Evolutionary conservation across 306 rosid species (phyloP), one percentile per base, ranked within the genome.

Genomic region (Cyclanthera cordifolia): DNA sequence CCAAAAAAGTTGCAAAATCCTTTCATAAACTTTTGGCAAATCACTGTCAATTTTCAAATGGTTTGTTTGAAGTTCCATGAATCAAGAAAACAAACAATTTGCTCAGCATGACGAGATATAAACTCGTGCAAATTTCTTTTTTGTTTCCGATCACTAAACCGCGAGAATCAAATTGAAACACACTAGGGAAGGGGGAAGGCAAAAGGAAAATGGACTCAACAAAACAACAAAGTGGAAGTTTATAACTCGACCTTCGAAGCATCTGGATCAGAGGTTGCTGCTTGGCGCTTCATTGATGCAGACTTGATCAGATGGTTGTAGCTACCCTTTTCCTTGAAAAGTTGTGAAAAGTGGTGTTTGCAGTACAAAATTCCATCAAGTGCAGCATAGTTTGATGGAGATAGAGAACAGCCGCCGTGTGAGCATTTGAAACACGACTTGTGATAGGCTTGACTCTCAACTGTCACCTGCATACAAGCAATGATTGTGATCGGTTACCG

Each of bases 301-400:
- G 82, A 46, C 43, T 69, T 72, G 24, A 66, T 74, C 25, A 55
- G 10, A 41, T 43, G 24, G 60, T 55, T 45, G 49, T 72, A 72
- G 68, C 75, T 72, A 57, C 75, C 75, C 69, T 92, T 92, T 83
- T 92, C 96, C 85, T 89, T 92, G 79, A 92, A 92, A 71, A 92
- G 93, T 81, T 92, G 96, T 14, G 96, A 79, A 75, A 92, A 92
- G 76, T 92, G 98, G 85, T 89, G 98, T 72, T 92, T 92, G 93
- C 98, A 92, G 75, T 92, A 92, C 82, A 92, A 75, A 77, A 92
- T 79, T 25, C 96, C 98, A 77, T 92, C 95, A 5, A 92, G 85
- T 32, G 98, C 96, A 4, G 98, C 98, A 78, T 92, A 87, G 83
- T 87, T 92, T 1, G 98, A 89, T 45, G 95, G 96, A 2, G 95